Base-by-base conservation (phyloP, 1,284 basidiomycete genomes). In the Entoloma clypeatum region DNA sequence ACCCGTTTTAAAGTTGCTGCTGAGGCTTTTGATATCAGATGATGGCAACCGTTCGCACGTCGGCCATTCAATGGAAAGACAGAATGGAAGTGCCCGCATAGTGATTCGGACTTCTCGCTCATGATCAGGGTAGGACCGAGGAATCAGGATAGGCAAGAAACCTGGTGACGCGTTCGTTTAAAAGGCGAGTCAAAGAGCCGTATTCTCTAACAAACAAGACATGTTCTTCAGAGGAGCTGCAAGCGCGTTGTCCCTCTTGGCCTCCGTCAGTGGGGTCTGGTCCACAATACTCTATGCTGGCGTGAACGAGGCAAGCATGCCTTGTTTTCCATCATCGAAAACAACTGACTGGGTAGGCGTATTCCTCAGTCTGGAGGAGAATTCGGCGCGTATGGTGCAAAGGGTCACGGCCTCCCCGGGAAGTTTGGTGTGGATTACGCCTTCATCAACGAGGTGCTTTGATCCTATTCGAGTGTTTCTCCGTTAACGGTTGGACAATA, bases 371-470 rank as follows among this genome's bases (percentile, higher is more conserved):
- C 66, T 30, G 66, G 66, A 14, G 66, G 66, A 1, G 66, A 68
- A 51, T 68, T 68, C 44, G 65, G 65, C 11, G 47, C 56, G 21
- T 51, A 58, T 4, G 39, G 44, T 23, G 60, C 56, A 25, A 53
- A 58, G n/a, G 62, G 63, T 4, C 55, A 54, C 24, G 68, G 69
- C 22, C 57, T 73, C 8, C 71, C 71, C 22, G 71, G 71, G 21
- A 57, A 60, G 1, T 71, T 73, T 42, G 64, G 65, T 10, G 58
- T 65, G 13, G 64, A 72, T 50, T 73, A 64, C 51, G 66, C 63
- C 1, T 72, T 73, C 57, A 72, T 71, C 47, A 71, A 71, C 53
- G 64, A 70, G 57, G 69, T 67, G 24, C 19, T 32, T 41, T 11
- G 3, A 37, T 9, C 6, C 36, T 22, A 11, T 34, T 21, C 30